phyloP scores from a whole-genome alignment of 106 monocot species.

The Apostasia ramifera region DNA sequence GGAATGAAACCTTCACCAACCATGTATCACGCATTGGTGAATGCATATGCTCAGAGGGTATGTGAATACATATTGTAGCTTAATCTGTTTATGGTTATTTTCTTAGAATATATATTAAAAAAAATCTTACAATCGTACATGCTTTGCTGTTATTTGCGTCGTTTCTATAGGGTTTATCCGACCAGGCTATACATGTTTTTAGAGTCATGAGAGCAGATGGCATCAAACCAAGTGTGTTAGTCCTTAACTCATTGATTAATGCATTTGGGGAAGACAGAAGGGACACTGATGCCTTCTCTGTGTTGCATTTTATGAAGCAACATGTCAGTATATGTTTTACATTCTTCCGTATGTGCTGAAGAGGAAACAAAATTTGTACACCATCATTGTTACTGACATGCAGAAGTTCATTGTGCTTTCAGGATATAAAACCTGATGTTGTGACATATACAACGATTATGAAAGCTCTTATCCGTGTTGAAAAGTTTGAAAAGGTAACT shows the following conservation, averaged over 20 bases:
- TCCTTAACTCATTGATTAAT: constrained; percentile 94
- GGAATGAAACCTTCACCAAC: constrained; percentile 68
- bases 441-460: constrained; percentile 97
- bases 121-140: too few species aligned
- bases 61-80: background rate
- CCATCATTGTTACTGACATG: background rate
- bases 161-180: constrained; percentile 65
- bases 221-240: constrained; percentile 66
- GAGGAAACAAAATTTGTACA: background rate
- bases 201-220: constrained; percentile 96
- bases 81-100: background rate
- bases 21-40: constrained; percentile 93
- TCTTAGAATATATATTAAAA: background rate
- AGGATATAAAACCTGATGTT: constrained; percentile 91
- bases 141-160: background rate
- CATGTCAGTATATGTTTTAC: constrained; percentile 41
- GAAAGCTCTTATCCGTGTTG: constrained; percentile 94
- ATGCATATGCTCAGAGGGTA: constrained; percentile 97
- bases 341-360: background rate
- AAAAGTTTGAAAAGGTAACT: constrained; percentile 84
- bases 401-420: constrained; percentile 12
- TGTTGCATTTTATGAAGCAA: constrained; percentile 90
- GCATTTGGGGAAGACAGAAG: constrained; percentile 97
- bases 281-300: constrained; percentile 81
- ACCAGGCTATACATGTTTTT: constrained; percentile 84